Evolutionary conservation across 768 basidiomycete genomes (phyloP).

Genomic region (Calocybe gangraenosa): DNA sequence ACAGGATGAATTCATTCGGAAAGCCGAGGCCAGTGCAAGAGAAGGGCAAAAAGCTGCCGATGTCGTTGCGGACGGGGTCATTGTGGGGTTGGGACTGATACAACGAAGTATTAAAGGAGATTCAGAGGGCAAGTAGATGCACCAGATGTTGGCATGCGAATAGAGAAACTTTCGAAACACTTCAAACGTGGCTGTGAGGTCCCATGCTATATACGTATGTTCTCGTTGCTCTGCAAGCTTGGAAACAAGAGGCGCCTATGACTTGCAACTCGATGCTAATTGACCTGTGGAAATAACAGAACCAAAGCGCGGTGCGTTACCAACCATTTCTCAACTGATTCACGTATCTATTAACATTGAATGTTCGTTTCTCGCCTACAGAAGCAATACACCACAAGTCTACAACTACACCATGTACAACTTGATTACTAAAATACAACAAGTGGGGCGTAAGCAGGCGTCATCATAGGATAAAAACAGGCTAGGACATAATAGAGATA

Average conservation of each 20-base stretch:
- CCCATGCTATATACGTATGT: too few species aligned
- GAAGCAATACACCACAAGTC: too few species aligned
- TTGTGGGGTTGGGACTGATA: constrained; percentile 75
- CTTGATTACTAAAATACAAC: too few species aligned
- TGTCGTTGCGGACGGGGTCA: constrained; percentile 66
- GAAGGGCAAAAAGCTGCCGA: constrained; percentile 72
- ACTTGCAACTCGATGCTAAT: neutral
- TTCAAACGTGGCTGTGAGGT: neutral
- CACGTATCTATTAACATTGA: too few species aligned
- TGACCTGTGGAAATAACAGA: neutral
- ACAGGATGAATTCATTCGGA: constrained; percentile 66
- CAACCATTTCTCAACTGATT: too few species aligned
- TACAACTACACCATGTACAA: too few species aligned
- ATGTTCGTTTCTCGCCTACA: too few species aligned
- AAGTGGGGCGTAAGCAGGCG: too few species aligned
- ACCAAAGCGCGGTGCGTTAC: too few species aligned
- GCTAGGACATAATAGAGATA: too few species aligned
- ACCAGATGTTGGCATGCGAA: neutral
- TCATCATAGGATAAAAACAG: too few species aligned
- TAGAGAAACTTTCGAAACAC: neutral
- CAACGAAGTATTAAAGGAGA: constrained; percentile 38
- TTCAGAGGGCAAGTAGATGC: constrained; percentile 8
- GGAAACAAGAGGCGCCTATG: neutral
- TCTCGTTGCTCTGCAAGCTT: neutral
- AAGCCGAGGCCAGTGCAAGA: constrained; percentile 59